Evolutionary conservation across 371 early-diverging fungal genomes (phyloP).

Genomic region (Smittium mucronatum): DNA sequence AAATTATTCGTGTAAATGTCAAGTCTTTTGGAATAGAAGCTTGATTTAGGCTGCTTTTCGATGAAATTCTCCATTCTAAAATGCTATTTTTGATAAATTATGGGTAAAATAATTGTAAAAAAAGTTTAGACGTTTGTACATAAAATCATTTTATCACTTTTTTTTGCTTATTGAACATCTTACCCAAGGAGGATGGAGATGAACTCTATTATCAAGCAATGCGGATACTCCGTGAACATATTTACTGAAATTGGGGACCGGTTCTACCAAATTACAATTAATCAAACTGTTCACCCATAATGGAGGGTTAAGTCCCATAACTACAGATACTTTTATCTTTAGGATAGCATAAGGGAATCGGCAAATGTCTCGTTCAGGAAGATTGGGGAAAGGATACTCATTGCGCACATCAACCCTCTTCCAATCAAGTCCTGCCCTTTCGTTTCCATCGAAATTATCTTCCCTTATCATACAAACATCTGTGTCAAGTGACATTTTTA

Average conservation of each 20-base stretch:
- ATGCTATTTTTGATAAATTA: no score
- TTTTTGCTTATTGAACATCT: not conserved
- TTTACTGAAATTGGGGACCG: constrained; percentile 96
- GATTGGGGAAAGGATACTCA: constrained; percentile 83
- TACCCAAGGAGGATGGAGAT: constrained; percentile 91
- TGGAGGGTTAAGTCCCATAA: constrained; percentile 74
- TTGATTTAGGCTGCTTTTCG: no score
- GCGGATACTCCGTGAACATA: constrained; percentile 95
- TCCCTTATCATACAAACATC: constrained; percentile 96
- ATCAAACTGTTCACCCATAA: constrained; percentile 91
- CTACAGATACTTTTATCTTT: constrained; percentile 93
- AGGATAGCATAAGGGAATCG: constrained; percentile 96
- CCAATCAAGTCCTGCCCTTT: constrained; percentile 82
- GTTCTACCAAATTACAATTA: constrained; percentile 82
- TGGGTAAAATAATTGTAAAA: no score
- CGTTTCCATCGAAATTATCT: constrained; percentile 65
- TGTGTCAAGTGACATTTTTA: constrained; percentile 96
- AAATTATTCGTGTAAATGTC: constrained; percentile 72
- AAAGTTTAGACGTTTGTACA: no score
- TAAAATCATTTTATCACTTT: constrained; percentile 11
- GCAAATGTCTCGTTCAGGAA: constrained; percentile 69
- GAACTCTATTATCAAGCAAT: constrained; percentile 74
- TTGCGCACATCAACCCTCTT: constrained; percentile 84
- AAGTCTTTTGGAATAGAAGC: not conserved
- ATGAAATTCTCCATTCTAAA: no score